Conservation (phyloP, 495 filamentous ascomycete species). For the Penicillium turbatum region DNA sequence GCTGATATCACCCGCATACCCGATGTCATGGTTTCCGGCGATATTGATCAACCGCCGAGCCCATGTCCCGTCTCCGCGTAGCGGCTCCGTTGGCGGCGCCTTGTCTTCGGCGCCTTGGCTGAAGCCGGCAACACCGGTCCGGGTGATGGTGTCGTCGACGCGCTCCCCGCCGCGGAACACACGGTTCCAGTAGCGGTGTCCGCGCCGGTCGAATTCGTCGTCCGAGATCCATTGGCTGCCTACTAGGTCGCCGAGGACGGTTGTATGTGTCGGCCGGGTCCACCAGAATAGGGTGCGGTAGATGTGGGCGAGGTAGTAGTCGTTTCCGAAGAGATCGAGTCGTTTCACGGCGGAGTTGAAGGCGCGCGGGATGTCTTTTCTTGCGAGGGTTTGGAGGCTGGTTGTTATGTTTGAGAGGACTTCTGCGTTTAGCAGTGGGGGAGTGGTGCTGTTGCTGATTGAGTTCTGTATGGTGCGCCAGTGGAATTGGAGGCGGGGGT, state of each 20-base stretch:
- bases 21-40: conserved; percentile 92
- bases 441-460: conserved; percentile 12
- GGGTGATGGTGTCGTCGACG: conserved; percentile 59
- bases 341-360: conserved; percentile 65
- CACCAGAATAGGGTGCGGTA: conserved; percentile 82
- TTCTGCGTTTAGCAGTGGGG: conserved; percentile 17
- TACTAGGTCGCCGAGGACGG: conserved; percentile 83
- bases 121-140: conserved; percentile 22
- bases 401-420: conserved; percentile 42
- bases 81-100: conserved; percentile 37
- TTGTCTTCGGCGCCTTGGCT: conserved; percentile 29
- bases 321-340: conserved; percentile 86
- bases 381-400: conserved; percentile 48
- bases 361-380: conserved; percentile 60
- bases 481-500: conserved; percentile 55
- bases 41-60: conserved; percentile 74
- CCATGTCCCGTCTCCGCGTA: conserved; percentile 59
- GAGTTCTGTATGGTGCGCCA: conserved; percentile 37
- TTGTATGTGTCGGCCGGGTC: conserved; percentile 78
- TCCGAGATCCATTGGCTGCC: conserved; percentile 96
- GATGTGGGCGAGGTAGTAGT: conserved; percentile 90
- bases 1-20: conserved; percentile 88
- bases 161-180: conserved; percentile 67
- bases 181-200: conserved; percentile 71
- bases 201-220: conserved; percentile 71